Conservation (phyloP, 352 stramenopile species). For the Phytophthora chlamydospora region DNA sequence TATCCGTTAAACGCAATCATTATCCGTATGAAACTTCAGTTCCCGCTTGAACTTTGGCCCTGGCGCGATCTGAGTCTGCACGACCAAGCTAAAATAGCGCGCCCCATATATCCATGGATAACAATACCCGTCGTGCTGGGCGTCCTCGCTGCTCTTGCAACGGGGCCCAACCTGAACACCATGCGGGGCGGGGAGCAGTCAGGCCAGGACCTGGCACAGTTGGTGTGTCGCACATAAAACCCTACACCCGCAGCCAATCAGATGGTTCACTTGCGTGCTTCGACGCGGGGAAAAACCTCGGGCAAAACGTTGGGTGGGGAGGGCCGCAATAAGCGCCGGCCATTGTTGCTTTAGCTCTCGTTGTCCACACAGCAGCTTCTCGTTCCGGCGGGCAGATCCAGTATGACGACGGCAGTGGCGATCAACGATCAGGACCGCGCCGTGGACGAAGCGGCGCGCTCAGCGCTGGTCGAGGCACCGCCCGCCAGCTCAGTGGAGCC, state of each 20-base stretch:
- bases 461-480: background rate
- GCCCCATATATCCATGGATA: background rate
- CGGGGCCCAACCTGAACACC: no score
- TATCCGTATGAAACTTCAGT: conserved; percentile 1
- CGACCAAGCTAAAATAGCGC: conserved; percentile 2
- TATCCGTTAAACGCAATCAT: background rate
- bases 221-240: conserved; percentile 18
- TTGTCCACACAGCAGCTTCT: conserved; percentile 1
- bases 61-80: conserved; percentile 1
- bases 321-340: background rate
- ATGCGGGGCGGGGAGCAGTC: no score
- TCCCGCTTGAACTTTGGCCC: background rate
- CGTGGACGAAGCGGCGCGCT: conserved; percentile 5
- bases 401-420: conserved; percentile 6
- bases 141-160: background rate
- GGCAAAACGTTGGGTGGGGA: conserved; percentile 29
- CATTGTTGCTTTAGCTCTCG: conserved; percentile 29
- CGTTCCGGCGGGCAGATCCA: background rate
- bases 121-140: background rate
- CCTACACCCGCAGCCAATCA: conserved; percentile 11
- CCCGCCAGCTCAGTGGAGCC: background rate
- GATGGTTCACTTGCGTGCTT: background rate
- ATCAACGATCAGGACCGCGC: conserved; percentile 23
- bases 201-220: background rate
- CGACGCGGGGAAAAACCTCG: conserved; percentile 28